Percentiles rank a stretch among this genome's conserved stretches.
Conservation (phyloP, 208 protist species). For the Endotrypanum monterogeii region DNA sequence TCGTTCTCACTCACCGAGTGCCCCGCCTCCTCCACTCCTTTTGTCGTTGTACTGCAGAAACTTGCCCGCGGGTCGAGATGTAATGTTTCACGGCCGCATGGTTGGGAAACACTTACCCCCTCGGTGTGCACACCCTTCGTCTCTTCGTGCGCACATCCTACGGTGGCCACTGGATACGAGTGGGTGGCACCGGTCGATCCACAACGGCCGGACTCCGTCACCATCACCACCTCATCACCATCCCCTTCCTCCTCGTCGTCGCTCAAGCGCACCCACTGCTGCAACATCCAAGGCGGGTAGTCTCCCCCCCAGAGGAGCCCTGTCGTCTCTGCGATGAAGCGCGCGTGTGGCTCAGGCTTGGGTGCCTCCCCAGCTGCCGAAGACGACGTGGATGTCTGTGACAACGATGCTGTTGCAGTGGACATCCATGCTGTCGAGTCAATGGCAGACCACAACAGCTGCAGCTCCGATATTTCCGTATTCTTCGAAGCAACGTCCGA, state of each 20-base stretch:
- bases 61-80: not conserved
- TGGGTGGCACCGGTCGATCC: not conserved
- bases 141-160: not conserved
- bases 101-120: not conserved
- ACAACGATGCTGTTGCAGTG: not conserved
- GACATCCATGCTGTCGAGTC: conserved; percentile 1
- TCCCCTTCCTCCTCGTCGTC: conserved; percentile 12
- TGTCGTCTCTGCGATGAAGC: conserved; percentile 20
- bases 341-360: conserved; percentile 9
- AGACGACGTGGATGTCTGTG: not conserved
- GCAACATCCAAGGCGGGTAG: conserved; percentile 29
- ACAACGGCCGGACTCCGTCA: not conserved
- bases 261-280: conserved; percentile 21
- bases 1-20: not conserved
- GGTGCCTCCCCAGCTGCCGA: not conserved
- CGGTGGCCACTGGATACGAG: not conserved
- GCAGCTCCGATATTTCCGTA: conserved; percentile 9
- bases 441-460: conserved; percentile 29
- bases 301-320: conserved; percentile 26
- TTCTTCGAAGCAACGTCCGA: not conserved
- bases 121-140: not conserved
- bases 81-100: not conserved
- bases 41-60: not conserved
- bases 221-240: not conserved
- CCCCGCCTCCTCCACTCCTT: not conserved